Evolutionary conservation across 306 rosid species (phyloP), one percentile per base, ranked within the genome.

Genomic region (Gynostemma pentaphyllum): DNA sequence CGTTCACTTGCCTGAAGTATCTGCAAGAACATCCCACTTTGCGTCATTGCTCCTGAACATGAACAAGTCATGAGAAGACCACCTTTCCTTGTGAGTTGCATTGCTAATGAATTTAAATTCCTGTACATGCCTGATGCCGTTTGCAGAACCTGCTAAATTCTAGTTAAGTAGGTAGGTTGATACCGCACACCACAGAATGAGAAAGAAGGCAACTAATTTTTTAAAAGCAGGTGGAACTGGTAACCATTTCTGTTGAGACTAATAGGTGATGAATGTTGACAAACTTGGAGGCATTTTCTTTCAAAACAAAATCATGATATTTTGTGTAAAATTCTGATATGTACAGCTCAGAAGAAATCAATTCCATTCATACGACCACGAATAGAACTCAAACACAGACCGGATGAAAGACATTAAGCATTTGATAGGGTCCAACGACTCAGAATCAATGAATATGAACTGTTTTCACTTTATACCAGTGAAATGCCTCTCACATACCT

Each of bases 11-110:
- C 98, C 98, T 92, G 89, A 19, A 92, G 96, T 47, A 77, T 76
- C 18, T 74, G 91, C 68, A 76, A 66, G 76, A 92, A 88, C 41
- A 67, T 82, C 64, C 96, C 96, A 70, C 95, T 88, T 54, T 88
- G 96, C 6, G 90, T 79, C 77, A 92, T 78, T 57, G 95, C 98
- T 77, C 95, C 98, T 22, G 98, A 84, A 64, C 98, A 91, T 6
- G 95, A 88, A 81, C 95, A 88, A 11, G 95, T 88, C 98, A 92
- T 88, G 40, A 92, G 85, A 77, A 92, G 88, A 63, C 98, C 95
- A 7, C 96, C 96, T 71, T 71, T 81, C 75, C 72, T 86, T 30
- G 98, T 92, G 75, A 92, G 75, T 68, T 76, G 86, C 95, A 92
- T 86, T 8, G 96, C 95, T 37, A 86, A 70, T 13, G 96, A 92